These are phyloP conservation scores for Dalbergia cultrata DNA, from an alignment of 306 rosid species.

Conservation along the genomic window DNA sequence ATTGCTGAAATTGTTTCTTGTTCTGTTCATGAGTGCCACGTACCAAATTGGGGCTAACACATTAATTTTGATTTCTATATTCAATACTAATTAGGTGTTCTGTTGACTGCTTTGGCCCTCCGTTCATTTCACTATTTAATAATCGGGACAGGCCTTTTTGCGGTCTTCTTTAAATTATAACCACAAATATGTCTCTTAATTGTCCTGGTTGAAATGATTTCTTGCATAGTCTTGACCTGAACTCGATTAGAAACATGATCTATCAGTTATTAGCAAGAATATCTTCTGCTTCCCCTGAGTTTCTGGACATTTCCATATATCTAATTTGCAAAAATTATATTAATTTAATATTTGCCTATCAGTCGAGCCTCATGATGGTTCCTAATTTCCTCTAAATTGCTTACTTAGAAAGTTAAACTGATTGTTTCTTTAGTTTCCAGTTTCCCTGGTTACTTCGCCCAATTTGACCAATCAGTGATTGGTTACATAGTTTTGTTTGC, in stretches of 20 bases:
- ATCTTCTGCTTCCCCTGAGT: constrained; percentile 7
- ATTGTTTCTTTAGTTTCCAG: constrained; percentile 46
- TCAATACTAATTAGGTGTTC: background rate
- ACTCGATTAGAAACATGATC: constrained; percentile 24
- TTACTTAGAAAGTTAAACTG: constrained; percentile 22
- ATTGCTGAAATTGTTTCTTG: background rate
- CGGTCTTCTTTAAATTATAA: constrained; percentile 8
- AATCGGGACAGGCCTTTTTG: constrained; percentile 7
- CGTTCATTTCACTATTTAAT: constrained; percentile 12
- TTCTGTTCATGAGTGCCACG: background rate
- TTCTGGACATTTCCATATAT: constrained; percentile 16
- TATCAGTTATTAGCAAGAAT: constrained; percentile 2
- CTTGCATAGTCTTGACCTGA: constrained; percentile 11
- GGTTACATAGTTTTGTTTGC: constrained; percentile 22
- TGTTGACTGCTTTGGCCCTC: background rate
- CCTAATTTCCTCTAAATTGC: constrained; percentile 18
- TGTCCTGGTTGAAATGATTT: constrained; percentile 32
- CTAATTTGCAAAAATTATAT: constrained; percentile 6
- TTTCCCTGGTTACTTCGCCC: constrained; percentile 57
- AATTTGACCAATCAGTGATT: constrained; percentile 34
- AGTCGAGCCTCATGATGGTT: background rate
- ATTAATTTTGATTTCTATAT: background rate
- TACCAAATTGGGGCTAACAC: background rate
- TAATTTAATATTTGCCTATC: background rate
- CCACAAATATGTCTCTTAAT: background rate